Conservation (phyloP, 2,329 filamentous ascomycete species). For the Diatrype stigma region DNA sequence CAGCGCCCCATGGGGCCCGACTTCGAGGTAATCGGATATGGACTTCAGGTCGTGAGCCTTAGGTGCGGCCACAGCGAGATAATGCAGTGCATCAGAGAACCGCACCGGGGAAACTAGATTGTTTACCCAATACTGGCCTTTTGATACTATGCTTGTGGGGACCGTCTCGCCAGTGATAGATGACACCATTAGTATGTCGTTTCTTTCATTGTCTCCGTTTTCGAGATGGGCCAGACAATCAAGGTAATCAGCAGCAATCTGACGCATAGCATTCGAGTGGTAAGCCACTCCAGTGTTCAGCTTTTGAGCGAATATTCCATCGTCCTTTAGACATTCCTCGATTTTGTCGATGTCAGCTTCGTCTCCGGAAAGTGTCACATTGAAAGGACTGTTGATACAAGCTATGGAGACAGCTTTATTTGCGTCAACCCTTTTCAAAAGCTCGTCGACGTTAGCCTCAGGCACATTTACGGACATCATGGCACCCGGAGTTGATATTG, state of each 20-base stretch:
- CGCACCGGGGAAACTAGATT: conserved; percentile 1
- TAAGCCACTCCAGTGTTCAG: conserved; percentile 22
- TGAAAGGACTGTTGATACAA: conserved; percentile 26
- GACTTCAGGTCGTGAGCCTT: neutral
- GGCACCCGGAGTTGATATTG: neutral
- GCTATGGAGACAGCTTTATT: conserved; percentile 11
- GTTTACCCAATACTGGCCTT: conserved; percentile 15
- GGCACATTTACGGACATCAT: neutral
- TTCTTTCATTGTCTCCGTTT: no score
- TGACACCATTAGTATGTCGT: no score
- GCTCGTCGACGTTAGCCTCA: neutral
- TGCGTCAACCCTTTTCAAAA: conserved; percentile 12
- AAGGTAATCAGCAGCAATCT: neutral
- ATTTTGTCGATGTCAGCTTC: conserved; percentile 19
- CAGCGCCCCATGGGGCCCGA: conserved; percentile 8
- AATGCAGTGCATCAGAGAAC: neutral
- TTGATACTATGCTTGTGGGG: neutral
- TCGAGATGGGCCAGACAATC: neutral
- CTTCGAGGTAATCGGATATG: conserved; percentile 8
- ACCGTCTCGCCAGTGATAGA: no score
- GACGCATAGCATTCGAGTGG: conserved; percentile 5
- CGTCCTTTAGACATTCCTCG: conserved; percentile 10
- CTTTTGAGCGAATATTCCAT: conserved; percentile 19
- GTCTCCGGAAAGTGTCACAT: conserved; percentile 23
- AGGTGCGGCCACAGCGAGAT: neutral